Conservation (phyloP, 176 grass and related monocot species). For the Microstegium vimineum region DNA sequence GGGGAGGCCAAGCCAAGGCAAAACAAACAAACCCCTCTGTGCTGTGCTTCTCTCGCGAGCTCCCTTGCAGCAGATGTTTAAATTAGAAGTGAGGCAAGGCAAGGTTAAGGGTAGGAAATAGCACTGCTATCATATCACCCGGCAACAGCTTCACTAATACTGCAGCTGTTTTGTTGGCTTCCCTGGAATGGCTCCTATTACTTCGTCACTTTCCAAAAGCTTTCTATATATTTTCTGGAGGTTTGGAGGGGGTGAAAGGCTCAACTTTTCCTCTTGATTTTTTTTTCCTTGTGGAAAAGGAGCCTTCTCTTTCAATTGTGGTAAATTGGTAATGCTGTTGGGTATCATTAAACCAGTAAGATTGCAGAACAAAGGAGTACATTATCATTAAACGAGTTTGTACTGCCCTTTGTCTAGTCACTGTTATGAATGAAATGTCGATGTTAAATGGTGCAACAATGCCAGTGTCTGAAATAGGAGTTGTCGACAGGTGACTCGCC, state of each 20-base stretch:
- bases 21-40: slow-evolving; percentile 4
- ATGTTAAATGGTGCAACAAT: background rate
- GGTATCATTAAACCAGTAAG: background rate
- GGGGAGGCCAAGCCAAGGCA: slow-evolving; percentile 39
- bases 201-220: slow-evolving; percentile 33
- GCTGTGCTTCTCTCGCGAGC: background rate
- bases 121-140: slow-evolving; percentile 7
- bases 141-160: slow-evolving; percentile 32
- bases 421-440: background rate
- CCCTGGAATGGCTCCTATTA: slow-evolving; percentile 24
- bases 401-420: background rate
- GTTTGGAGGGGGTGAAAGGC: background rate
- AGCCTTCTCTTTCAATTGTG: background rate
- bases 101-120: slow-evolving; percentile 22
- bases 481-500: background rate
- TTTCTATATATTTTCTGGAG: slow-evolving; percentile 14
- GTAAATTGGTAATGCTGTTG: background rate
- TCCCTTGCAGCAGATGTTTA: slow-evolving; percentile 38
- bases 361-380: background rate
- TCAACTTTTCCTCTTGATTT: background rate
- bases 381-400: no score
- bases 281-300: no score
- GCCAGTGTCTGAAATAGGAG: background rate
- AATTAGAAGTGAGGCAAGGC: slow-evolving; percentile 50
- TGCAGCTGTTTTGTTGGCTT: slow-evolving; percentile 24